Evolutionary conservation across 2,329 filamentous ascomycete genomes (phyloP).

Genomic region (Arthrobotrys sinensis): DNA sequence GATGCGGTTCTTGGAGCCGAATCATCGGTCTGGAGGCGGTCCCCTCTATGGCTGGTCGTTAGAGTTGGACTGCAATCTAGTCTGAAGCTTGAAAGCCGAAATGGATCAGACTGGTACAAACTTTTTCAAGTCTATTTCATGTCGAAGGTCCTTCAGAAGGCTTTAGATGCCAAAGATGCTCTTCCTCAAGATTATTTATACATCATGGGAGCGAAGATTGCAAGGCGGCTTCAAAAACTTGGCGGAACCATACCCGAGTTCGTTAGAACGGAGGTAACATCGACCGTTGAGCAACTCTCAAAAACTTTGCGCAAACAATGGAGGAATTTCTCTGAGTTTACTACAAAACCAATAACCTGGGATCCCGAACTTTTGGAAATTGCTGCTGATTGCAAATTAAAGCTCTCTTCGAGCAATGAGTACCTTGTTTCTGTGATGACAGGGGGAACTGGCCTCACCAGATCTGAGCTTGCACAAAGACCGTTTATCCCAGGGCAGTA

Average conservation of each 20-base stretch:
- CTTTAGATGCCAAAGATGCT: conserved; percentile 61
- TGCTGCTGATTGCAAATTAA: conserved; percentile 7
- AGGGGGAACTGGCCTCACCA: conserved; percentile 33
- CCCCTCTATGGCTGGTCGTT: conserved; percentile 73
- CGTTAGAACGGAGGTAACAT: conserved; percentile 37
- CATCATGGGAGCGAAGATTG: conserved; percentile 70
- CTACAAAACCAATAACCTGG: conserved; percentile 32
- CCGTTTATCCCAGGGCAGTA: conserved; percentile 49
- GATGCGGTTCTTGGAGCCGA: conserved; percentile 72
- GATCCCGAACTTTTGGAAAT: conserved; percentile 15
- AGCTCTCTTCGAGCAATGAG: conserved; percentile 32
- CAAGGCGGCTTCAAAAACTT: conserved; percentile 69
- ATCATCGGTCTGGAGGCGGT: conserved; percentile 69
- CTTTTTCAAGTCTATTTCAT: conserved; percentile 68
- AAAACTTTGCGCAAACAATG: conserved; percentile 45
- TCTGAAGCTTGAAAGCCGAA: conserved; percentile 53
- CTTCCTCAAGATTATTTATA: conserved; percentile 64
- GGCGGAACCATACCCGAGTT: conserved; percentile 51
- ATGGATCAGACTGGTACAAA: conserved; percentile 26
- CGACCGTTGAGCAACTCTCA: conserved; percentile 43
- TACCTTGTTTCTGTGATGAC: conserved; percentile 11
- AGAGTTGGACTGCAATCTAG: conserved; percentile 71
- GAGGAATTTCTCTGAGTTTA: conserved; percentile 38
- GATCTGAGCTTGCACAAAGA: conserved; percentile 37
- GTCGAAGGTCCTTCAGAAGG: conserved; percentile 54